Conservation (phyloP, 2,329 filamentous ascomycete genomes). For the Clarireedia sp. region DNA sequence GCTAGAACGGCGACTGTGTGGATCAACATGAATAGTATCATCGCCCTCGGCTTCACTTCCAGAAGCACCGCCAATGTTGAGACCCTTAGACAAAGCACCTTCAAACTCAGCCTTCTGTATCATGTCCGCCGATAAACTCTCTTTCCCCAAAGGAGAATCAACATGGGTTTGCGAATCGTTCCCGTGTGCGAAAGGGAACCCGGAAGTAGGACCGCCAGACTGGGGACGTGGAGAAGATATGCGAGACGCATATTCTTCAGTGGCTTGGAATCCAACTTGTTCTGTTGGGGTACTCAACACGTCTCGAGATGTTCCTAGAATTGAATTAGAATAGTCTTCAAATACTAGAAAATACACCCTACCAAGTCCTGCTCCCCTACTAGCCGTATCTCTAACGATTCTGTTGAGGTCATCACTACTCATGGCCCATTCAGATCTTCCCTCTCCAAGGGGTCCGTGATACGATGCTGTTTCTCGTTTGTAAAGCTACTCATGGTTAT, state of each 20-base stretch:
- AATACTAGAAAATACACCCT: slow-evolving; percentile 29
- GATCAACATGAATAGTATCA: slow-evolving; percentile 70
- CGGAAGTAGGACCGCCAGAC: slow-evolving; percentile 23
- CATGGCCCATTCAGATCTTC: slow-evolving; percentile 66
- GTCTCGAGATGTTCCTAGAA: slow-evolving; percentile 53
- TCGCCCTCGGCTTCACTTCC: slow-evolving; percentile 45
- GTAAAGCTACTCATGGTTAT: slow-evolving; percentile 34
- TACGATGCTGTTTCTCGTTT: slow-evolving; percentile 62
- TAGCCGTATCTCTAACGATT: slow-evolving; percentile 67
- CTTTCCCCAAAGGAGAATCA: slow-evolving; percentile 34
- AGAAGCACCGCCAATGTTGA: slow-evolving; percentile 30
- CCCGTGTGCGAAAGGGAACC: slow-evolving; percentile 34
- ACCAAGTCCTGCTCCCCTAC: slow-evolving; percentile 44
- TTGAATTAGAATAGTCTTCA: slow-evolving; percentile 21
- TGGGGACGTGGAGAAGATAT: slow-evolving; percentile 59
- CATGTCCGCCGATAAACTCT: slow-evolving; percentile 35
- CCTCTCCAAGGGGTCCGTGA: slow-evolving; percentile 35
- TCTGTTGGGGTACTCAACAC: slow-evolving; percentile 75
- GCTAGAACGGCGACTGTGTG: slow-evolving; percentile 42
- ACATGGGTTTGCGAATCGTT: slow-evolving; percentile 38
- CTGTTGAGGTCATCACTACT: slow-evolving; percentile 86
- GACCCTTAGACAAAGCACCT: slow-evolving; percentile 32
- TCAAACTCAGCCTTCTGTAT: slow-evolving; percentile 23
- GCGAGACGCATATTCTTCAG: slow-evolving; percentile 74
- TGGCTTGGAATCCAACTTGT: slow-evolving; percentile 81